Base-by-base conservation (phyloP, 441 rosid species). In the Aquilaria agallochum region DNA sequence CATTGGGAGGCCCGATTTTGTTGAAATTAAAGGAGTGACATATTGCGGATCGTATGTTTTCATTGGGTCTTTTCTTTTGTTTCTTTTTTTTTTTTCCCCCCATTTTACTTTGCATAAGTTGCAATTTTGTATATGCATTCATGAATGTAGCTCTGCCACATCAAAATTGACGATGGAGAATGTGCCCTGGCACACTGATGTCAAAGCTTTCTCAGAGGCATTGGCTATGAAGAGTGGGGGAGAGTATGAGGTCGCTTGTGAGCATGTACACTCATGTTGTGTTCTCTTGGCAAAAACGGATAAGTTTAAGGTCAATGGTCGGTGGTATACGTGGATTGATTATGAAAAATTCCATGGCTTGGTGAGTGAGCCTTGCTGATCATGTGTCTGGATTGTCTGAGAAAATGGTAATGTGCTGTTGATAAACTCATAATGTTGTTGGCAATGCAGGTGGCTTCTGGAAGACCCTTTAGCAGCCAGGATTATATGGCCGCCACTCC, bases 161-260 rank as follows among this genome's bases (percentile, higher is more conserved):
- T 95, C 99, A 67, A 95, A 95, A 77, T 68, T 95, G 80, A 91
- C 91, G 2, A 92, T 89, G 97, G 96, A 95, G 78, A 95, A 91
- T 71, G 97, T 91, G 47, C 96, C 99, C 0, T 95, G 97, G 97
- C 99, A 91, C 69, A 56, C 92, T 9, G 97, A 95, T 56, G 97
- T 95, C 58, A 95, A 76, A 78, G 83, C 81, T 57, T 95, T 95
- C 70, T 95, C 96, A 31, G 97, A 95, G 74, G 91, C 87, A 53
- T 73, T 91, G 58, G 77, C 96, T 62, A 55, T 58, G 58, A 91
- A 76, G 73, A 89, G 96, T 71, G 68, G 78, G 9, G 99, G 96
- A 47, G 80, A 82, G 68, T 95, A 95, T 60, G 96, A 88, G 72
- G 95, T 92, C 68, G 96, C 97, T 14, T 95, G 99, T 60, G 96